Evolutionary conservation across 805 yeast species (phyloP).

Genomic region (Jamesozyma piceae): DNA sequence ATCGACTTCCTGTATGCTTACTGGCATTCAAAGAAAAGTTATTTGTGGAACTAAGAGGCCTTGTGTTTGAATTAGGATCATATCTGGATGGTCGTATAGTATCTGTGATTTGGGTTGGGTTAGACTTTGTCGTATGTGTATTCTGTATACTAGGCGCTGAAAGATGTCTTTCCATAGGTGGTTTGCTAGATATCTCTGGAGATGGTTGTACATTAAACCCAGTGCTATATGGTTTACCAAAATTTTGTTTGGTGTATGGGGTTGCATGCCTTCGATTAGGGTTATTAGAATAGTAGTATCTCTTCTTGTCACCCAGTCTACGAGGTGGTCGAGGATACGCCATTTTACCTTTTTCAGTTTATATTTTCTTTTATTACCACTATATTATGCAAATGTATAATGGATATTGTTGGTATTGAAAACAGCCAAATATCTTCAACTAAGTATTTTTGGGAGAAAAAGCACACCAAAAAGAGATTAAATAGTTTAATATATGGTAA

Average conservation of each 20-base stretch:
- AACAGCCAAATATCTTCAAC: not conserved
- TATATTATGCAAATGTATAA: not conserved
- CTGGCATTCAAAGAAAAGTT: not conserved
- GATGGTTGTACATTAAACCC: not conserved
- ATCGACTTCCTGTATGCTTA: conserved; percentile 18
- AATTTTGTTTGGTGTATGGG: conserved; percentile 12
- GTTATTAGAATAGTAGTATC: conserved; percentile 24
- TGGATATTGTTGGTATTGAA: not conserved
- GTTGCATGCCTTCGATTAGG: conserved; percentile 19
- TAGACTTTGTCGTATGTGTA: not conserved
- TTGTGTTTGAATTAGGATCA: conserved; percentile 18
- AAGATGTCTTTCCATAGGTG: not conserved
- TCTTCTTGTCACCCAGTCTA: conserved; percentile 21
- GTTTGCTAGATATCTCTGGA: not conserved
- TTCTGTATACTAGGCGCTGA: not conserved
- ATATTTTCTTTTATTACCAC: not conserved
- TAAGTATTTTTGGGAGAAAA: not conserved
- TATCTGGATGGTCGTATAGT: conserved; percentile 20
- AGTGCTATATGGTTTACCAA: conserved; percentile 4
- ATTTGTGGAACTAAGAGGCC: conserved; percentile 5
- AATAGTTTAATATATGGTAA: not conserved
- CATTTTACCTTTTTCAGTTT: conserved; percentile 3
- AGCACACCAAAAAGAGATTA: not conserved
- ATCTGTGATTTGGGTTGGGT: not conserved
- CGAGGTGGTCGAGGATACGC: conserved; percentile 14